Percentiles rank a stretch among this genome's conserved stretches.
Conservation (phyloP, 2,329 filamentous ascomycete species). For the Colletotrichum tabaci region DNA sequence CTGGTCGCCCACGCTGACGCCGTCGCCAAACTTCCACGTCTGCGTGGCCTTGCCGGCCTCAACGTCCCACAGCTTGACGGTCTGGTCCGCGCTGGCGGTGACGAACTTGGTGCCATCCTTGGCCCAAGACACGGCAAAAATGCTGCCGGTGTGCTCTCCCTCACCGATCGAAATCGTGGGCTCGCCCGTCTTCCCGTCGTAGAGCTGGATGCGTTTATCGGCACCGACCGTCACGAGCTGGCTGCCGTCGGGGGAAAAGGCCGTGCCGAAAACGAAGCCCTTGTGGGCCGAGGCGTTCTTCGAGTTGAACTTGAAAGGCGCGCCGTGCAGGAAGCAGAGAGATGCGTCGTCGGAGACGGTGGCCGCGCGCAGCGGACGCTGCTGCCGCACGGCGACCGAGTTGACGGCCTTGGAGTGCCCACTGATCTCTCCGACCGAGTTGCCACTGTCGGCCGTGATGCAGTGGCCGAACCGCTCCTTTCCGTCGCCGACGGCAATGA, state of each 20-base stretch:
- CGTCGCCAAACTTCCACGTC: slow-evolving; percentile 86
- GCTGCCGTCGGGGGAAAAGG: slow-evolving; percentile 90
- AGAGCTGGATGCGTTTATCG: slow-evolving; percentile 94
- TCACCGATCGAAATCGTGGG: slow-evolving; percentile 83
- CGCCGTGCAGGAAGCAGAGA: slow-evolving; percentile 92
- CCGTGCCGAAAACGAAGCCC: slow-evolving; percentile 89
- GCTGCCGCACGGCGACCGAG: slow-evolving; percentile 88
- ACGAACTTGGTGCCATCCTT: slow-evolving; percentile 88
- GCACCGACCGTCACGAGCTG: slow-evolving; percentile 89
- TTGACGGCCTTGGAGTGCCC: slow-evolving; percentile 95
- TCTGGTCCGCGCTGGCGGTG: slow-evolving; percentile 94
- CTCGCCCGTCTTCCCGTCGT: slow-evolving; percentile 96
- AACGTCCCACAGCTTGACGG: slow-evolving; percentile 93
- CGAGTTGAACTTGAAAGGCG: slow-evolving; percentile 96
- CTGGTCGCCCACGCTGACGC: slow-evolving; percentile 82
- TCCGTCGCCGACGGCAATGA: slow-evolving; percentile 96
- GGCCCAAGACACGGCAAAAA: slow-evolving; percentile 93
- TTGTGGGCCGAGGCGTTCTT: slow-evolving; percentile 85
- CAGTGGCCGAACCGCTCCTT: slow-evolving; percentile 94
- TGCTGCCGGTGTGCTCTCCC: slow-evolving; percentile 90
- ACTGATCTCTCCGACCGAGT: slow-evolving; percentile 93
- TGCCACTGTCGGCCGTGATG: slow-evolving; percentile 95
- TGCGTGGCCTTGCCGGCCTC: slow-evolving; percentile 83
- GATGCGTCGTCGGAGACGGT: slow-evolving; percentile 93
- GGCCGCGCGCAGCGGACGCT: slow-evolving; percentile 90